A percentile compares a stretch with the other conserved stretches of the same genome.
Evolutionary conservation across 1,139 yeast genomes (phyloP).

Genomic region (Geotrichum aggregatum): DNA sequence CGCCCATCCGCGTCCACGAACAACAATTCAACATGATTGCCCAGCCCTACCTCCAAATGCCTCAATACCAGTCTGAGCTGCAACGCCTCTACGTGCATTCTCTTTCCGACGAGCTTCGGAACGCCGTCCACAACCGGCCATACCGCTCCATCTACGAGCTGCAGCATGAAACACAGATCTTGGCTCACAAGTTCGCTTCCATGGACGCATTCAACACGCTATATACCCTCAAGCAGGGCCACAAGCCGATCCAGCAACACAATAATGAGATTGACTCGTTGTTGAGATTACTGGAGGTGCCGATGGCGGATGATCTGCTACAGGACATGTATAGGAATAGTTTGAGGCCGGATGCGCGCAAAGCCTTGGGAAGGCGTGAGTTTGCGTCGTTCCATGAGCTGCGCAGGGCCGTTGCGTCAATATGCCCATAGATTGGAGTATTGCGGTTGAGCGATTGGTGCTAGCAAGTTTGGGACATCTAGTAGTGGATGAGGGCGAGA

Average conservation of each 20-base stretch:
- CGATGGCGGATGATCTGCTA: slow-evolving; percentile 17
- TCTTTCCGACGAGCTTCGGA: slow-evolving; percentile 10
- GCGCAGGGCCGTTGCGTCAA: slow-evolving; percentile 1
- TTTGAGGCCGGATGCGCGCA: slow-evolving; percentile 3
- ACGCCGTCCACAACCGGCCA: slow-evolving; percentile 6
- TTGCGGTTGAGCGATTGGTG: too few relatives aligned
- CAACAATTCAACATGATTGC: slow-evolving; percentile 17
- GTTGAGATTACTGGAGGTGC: slow-evolving; percentile 14
- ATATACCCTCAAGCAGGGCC: slow-evolving; percentile 10
- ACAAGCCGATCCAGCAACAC: slow-evolving; percentile 7
- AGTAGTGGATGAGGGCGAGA: too few relatives aligned
- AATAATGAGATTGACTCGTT: slow-evolving; percentile 11
- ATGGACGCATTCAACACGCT: slow-evolving; percentile 18
- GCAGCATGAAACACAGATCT: slow-evolving; percentile 13
- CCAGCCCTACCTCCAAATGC: slow-evolving; percentile 10
- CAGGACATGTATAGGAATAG: slow-evolving; percentile 17
- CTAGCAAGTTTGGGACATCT: too few relatives aligned
- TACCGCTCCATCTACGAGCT: slow-evolving; percentile 5
- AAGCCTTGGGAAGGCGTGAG: neutral
- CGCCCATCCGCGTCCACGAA: slow-evolving; percentile 8
- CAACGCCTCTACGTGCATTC: slow-evolving; percentile 10
- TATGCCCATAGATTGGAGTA: neutral
- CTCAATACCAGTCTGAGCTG: slow-evolving; percentile 14
- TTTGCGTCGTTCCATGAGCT: slow-evolving; percentile 11
- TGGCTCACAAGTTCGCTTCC: slow-evolving; percentile 10